phyloP scores from a whole-genome alignment of 176 grass and related monocot species.

The Oryza glumipatula region DNA sequence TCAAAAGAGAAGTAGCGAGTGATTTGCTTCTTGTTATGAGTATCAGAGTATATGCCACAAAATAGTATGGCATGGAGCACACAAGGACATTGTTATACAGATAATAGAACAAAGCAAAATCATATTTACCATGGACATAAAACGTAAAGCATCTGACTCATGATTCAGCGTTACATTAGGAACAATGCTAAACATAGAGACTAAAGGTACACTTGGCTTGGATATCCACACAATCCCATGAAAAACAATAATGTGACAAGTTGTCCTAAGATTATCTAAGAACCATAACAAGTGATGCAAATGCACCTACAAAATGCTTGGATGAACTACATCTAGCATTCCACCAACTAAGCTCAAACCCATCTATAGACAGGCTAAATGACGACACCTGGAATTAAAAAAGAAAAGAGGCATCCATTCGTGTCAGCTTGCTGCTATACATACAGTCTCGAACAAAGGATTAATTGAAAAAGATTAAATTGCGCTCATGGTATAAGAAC shows the following conservation, averaged over 20 bases:
- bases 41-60: background rate
- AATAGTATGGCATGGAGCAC: background rate
- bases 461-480: no score
- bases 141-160: background rate
- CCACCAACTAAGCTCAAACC: background rate
- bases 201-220: constrained; percentile 8
- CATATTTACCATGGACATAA: background rate
- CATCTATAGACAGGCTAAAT: background rate
- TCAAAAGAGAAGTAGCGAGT: background rate
- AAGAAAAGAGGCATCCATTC: background rate
- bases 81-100: background rate
- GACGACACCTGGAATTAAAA: background rate
- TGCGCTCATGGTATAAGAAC: no score
- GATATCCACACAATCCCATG: background rate
- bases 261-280: background rate
- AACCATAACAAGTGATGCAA: background rate
- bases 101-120: background rate
- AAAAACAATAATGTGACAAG: background rate
- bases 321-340: background rate
- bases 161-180: constrained; percentile 2
- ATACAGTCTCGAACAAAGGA: no score
- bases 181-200: constrained; percentile 21
- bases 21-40: background rate
- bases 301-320: background rate
- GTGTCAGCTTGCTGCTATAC: no score